Evolutionary conservation across 2,329 filamentous ascomycete species (phyloP).

Genomic region (Penicillium fuscoglaucum): DNA sequence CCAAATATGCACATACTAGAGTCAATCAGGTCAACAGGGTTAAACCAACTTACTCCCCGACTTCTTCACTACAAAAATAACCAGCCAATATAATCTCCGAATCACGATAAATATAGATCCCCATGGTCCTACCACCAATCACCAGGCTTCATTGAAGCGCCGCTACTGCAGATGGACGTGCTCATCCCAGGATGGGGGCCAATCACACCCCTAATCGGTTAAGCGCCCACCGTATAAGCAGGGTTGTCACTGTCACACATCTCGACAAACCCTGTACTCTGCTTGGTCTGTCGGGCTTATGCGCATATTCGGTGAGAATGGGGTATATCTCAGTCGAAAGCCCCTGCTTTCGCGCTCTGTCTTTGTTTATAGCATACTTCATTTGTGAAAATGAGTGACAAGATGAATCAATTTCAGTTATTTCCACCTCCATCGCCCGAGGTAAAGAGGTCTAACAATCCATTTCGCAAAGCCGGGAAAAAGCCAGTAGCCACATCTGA

Average conservation of each 20-base stretch:
- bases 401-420: conserved; percentile 43
- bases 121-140: conserved; percentile 14
- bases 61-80: conserved; percentile 8
- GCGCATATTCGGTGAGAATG: conserved; percentile 6
- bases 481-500: conserved; percentile 26
- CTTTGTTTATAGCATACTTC: conserved; percentile 6
- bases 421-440: conserved; percentile 41
- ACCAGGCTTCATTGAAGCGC: conserved; percentile 18
- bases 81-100: not conserved
- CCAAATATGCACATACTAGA: not conserved
- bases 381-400: conserved; percentile 3
- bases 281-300: conserved; percentile 3
- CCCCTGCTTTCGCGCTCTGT: conserved; percentile 18
- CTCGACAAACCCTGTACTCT: conserved; percentile 5
- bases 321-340: conserved; percentile 26
- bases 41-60: conserved; percentile 1
- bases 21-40: not conserved
- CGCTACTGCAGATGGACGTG: conserved; percentile 20
- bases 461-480: conserved; percentile 33
- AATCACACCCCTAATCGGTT: conserved; percentile 26
- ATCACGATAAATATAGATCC: conserved; percentile 9
- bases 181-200: conserved; percentile 19
- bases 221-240: conserved; percentile 34
- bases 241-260: conserved; percentile 27
- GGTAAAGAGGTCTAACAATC: conserved; percentile 34